Evolutionary conservation across 1,139 yeast species (phyloP).

Genomic region (Pichia sp.): DNA sequence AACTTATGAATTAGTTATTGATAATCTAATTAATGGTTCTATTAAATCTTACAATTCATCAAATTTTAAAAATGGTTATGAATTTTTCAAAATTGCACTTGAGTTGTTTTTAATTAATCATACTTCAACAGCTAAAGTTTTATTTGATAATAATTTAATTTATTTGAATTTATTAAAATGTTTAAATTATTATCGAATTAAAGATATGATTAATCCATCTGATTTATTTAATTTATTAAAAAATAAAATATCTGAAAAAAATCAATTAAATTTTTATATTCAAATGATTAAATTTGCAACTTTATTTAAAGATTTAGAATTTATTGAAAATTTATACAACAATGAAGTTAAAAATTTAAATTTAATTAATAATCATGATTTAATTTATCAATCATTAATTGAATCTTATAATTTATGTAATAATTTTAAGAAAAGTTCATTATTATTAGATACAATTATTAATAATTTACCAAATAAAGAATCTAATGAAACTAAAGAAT

Average conservation of each 20-base stretch:
- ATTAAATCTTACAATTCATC: constrained; percentile 33
- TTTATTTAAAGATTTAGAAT: constrained; percentile 19
- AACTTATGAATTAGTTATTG: constrained; percentile 50
- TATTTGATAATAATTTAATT: constrained; percentile 18
- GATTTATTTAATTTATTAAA: constrained; percentile 18
- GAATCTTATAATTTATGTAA: constrained; percentile 47
- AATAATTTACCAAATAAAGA: constrained; percentile 17
- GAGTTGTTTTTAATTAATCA: constrained; percentile 51
- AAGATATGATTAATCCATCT: constrained; percentile 15
- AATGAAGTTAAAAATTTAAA: constrained; percentile 12
- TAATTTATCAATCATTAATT: constrained; percentile 45
- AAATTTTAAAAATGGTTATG: constrained; percentile 43
- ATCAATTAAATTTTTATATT: constrained; percentile 17
- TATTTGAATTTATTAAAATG: constrained; percentile 24
- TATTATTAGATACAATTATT: constrained; percentile 42
- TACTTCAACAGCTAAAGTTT: constrained; percentile 28
- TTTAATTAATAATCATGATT: constrained; percentile 32
- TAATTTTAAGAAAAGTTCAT: constrained; percentile 45
- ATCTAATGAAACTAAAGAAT: constrained; percentile 9
- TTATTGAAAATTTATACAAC: constrained; percentile 22
- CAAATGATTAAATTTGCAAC: constrained; percentile 25
- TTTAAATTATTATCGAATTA: constrained; percentile 23
- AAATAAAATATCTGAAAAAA: constrained; percentile 12
- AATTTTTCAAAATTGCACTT: constrained; percentile 57
- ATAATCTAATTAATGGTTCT: constrained; percentile 47